A percentile compares a stretch with the other conserved stretches of the same genome.
phyloP scores from a whole-genome alignment of 768 basidiomycete genomes.

The Hericium rajendrae region DNA sequence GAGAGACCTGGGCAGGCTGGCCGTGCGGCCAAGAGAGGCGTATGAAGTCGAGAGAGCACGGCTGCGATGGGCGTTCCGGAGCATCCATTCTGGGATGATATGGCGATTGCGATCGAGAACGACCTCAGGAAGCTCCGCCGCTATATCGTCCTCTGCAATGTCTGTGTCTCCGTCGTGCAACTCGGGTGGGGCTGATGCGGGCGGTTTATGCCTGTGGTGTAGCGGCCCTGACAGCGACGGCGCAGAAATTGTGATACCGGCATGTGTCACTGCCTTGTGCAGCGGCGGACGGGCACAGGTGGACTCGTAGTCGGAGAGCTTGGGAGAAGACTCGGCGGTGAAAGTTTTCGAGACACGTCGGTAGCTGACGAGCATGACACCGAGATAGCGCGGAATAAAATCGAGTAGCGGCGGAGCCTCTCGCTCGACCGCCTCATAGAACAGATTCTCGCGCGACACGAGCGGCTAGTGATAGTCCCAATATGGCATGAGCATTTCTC shows the following conservation, averaged over 20 bases:
- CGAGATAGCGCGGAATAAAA: constrained; percentile 96
- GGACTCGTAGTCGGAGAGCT: constrained; percentile 1
- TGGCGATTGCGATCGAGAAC: constrained; percentile 88
- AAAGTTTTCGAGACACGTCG: constrained; percentile 44
- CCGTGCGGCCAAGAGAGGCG: constrained; percentile 19
- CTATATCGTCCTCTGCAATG: constrained; percentile 28
- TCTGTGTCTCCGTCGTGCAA: constrained; percentile 28
- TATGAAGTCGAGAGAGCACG: constrained; percentile 37
- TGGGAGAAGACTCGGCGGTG: constrained; percentile 10
- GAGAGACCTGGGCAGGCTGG: constrained; percentile 29
- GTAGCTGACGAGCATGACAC: constrained; percentile 97
- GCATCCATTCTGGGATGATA: constrained; percentile 91
- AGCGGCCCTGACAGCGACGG: background rate
- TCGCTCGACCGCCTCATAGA: constrained; percentile 94
- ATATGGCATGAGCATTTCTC: constrained; percentile 14
- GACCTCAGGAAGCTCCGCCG: constrained; percentile 91
- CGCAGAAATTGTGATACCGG: background rate
- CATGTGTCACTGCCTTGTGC: constrained; percentile 21
- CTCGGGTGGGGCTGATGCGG: constrained; percentile 1
- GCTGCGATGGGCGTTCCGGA: constrained; percentile 39
- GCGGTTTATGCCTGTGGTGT: background rate
- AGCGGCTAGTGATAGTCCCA: constrained; percentile 54
- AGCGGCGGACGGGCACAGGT: constrained; percentile 18
- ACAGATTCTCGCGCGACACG: constrained; percentile 92
- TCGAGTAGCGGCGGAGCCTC: constrained; percentile 86